These are phyloP conservation scores for Coemansia guatemalensis DNA, from an alignment of 192 early-diverging fungal species.

Conservation along the genomic window DNA sequence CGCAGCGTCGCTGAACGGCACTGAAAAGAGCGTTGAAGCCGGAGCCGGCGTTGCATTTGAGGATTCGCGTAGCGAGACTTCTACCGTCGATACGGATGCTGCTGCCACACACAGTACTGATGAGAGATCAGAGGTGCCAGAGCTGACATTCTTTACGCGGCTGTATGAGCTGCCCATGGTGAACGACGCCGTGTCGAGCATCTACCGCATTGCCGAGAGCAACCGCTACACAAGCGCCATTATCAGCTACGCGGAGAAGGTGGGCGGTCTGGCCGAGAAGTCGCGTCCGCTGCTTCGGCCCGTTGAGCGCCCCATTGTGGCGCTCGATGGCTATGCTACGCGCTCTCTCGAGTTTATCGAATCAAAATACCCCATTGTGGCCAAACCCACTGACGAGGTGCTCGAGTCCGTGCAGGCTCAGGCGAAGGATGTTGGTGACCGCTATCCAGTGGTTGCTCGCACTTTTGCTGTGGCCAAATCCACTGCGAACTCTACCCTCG, in stretches of 20 bases:
- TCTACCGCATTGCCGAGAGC: conserved; percentile 53
- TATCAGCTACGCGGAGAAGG: conserved; percentile 47
- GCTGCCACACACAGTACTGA: conserved; percentile 11
- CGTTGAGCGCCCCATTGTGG: conserved; percentile 55
- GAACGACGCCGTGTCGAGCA: conserved; percentile 52
- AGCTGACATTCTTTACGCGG: conserved; percentile 51
- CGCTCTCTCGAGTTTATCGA: conserved; percentile 66
- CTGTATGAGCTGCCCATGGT: conserved; percentile 58
- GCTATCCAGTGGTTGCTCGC: conserved; percentile 56
- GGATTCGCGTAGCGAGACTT: conserved; percentile 58
- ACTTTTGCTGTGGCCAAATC: conserved; percentile 57
- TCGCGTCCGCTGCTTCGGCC: conserved; percentile 49
- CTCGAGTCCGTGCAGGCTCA: conserved; percentile 55
- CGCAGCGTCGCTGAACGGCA: conserved; percentile 15
- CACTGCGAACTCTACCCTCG: conserved; percentile 58
- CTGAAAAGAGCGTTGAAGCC: conserved; percentile 33
- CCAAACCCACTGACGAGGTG: conserved; percentile 62
- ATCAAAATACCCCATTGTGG: conserved; percentile 59
- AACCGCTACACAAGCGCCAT: conserved; percentile 47
- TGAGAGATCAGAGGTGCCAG: conserved; percentile 33
- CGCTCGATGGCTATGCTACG: conserved; percentile 62
- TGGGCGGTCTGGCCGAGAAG: conserved; percentile 43
- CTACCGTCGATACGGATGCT: conserved; percentile 52
- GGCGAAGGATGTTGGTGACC: conserved; percentile 36
- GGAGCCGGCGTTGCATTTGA: conserved; percentile 28